Base-by-base conservation (phyloP, 345 rosid genomes). In the Salix udensis region DNA sequence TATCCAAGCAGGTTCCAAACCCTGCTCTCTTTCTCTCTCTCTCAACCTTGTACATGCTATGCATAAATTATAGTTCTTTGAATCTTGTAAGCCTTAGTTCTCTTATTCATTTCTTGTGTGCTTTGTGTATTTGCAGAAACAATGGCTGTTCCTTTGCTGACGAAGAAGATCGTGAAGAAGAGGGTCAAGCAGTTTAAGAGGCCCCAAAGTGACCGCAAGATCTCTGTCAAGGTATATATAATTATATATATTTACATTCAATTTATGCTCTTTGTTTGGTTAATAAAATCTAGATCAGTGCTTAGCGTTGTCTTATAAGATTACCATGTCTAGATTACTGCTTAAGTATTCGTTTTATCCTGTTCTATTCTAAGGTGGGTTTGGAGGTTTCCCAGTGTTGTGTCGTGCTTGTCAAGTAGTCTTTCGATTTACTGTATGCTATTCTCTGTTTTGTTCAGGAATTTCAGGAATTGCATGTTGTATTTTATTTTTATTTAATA, bases 121-220 rank as follows among this genome's bases (percentile, higher is more conserved):
- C 31, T 28, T 30, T 30, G 2, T 48, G 78, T 44, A 13, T 21
- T 34, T 37, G 6, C 61, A 90, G 88, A 62, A 60, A 78, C 71
- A 79, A 90, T 90, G 94, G 91, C 89, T 2, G 91, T 85, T 61
- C 93, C 93, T 50, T 82, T 87, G 77, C 73, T 87, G 78, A 44
- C 77, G 69, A 90, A 90, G 88, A 90, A 86, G 88, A 84, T 86
- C 58, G 86, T 88, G 80, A 90, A 90, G 94, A 90, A 90, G 91
- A 83, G 92, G 31, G 84, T 76, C 68, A 87, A 90, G 88, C 70
- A 87, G 82, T 90, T 90, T 73, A 88, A 87, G 87, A 84, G 91
- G 84, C 90, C 94, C 1, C 90, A 90, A 75, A 78, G 91, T 66
- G 94, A 90, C 77, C 77, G 91, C n/a, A 87, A 87, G 87, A 79